phyloP scores from a whole-genome alignment of 148 eudicot genomes.

The Camellia granthamiana region DNA sequence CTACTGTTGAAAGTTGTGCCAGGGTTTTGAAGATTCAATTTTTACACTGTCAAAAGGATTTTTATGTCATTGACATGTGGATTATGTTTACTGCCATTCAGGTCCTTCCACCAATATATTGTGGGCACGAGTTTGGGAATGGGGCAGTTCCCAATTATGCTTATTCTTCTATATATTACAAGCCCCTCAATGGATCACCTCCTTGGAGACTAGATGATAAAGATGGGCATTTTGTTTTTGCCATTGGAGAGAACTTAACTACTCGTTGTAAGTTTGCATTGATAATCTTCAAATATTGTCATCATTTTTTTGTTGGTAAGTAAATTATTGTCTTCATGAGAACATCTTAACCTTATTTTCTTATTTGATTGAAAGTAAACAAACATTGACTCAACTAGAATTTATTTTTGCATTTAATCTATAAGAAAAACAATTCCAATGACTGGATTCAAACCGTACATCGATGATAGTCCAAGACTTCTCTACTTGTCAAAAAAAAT shows the following conservation, averaged over 20 bases:
- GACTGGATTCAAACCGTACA: too few relatives aligned
- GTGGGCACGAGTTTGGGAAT: conserved; percentile 43
- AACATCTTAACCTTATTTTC: too few relatives aligned
- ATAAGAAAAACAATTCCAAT: too few relatives aligned
- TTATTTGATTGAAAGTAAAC: too few relatives aligned
- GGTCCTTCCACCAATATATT: conserved; percentile 53
- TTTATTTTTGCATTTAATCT: too few relatives aligned
- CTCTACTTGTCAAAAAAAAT: too few relatives aligned
- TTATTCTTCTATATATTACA: conserved; percentile 53
- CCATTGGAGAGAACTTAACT: conserved; percentile 49
- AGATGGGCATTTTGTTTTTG: conserved; percentile 48
- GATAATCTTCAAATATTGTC: too few relatives aligned
- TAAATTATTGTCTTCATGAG: too few relatives aligned
- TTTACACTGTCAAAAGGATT: not conserved
- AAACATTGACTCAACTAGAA: too few relatives aligned
- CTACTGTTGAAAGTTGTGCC: not conserved
- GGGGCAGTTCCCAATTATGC: conserved; percentile 49
- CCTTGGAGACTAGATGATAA: conserved; percentile 80
- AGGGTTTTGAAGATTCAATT: not conserved
- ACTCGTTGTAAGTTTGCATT: conserved; percentile 48
- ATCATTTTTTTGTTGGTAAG: too few relatives aligned
- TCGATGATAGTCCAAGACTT: too few relatives aligned
- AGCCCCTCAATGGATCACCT: conserved; percentile 54
- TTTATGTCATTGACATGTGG: not conserved
- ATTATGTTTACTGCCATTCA: conserved; percentile 20